Base-by-base conservation (phyloP, 371 early-diverging fungal species). In the Lichtheimia hyalospora region DNA sequence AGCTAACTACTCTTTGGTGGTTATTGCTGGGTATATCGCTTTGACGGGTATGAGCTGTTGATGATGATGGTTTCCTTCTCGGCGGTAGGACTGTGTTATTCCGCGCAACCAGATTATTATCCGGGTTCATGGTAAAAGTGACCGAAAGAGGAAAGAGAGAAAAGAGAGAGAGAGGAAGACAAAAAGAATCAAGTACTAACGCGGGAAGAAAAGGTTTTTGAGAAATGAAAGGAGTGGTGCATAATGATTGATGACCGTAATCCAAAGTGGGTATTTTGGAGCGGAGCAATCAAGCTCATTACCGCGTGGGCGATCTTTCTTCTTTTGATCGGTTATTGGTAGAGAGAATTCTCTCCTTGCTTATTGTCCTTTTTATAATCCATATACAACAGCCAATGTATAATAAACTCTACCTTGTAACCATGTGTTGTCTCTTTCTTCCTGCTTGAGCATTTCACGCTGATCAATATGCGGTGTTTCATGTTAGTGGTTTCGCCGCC, bases 1-100 rank as follows among this genome's bases (percentile, higher is more conserved):
- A 49, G 51, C 63, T 63, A 42, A 58, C 48, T 5, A 62, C 42
- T 12, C 62, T 57, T 25, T 62, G 51, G 34, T 57, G 57, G 5
- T 46, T 40, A 24, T 51, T 34, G 46, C 16, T 21, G 21, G 46
- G 44, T n/a, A 43, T 23, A 44, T 41, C 56, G 15, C 41, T 13
- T 15, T 25, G 43, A 41, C 42, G 43, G 16, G 13, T 52, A 34
- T 18, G 21, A 25, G 25, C 3, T 18, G 39, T 52, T 2, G 52
- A 25, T 39, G 52, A 23, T 52, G 42, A 20, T 40, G 54, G 13
- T 14, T 40, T 54, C 18, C 28, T 14, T 54, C 20, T 55, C 46
- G 24, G 21, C 16, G 46, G 16, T 46, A 18, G 46, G 46, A n/a
- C 46, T 42, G 41, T 20, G 46, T n/a, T 44, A 25, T n/a, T 5